Evolutionary conservation across 2,329 filamentous ascomycete species (phyloP).

Genomic region (Tolypocladium guangdongense): DNA sequence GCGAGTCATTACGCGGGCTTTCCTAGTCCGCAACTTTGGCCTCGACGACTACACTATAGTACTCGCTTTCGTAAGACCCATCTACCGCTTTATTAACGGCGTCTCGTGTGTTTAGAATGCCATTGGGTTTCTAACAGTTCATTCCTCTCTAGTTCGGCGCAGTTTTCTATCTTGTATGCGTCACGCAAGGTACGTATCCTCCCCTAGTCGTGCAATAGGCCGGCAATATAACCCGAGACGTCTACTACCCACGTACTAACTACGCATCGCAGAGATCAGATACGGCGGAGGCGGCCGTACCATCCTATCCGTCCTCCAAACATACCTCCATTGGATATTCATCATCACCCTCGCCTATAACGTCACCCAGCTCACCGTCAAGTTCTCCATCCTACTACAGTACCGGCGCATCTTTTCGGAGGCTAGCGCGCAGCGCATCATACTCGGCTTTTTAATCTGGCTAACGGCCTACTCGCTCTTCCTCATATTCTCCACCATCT

Average conservation of each 20-base stretch:
- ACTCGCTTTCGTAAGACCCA: conserved; percentile 5
- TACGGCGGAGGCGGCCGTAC: conserved; percentile 12
- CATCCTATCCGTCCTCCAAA: conserved; percentile 3
- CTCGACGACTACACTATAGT: conserved; percentile 4
- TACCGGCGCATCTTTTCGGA: conserved; percentile 15
- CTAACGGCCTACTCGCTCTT: conserved; percentile 11
- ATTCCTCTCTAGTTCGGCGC: conserved; percentile 7
- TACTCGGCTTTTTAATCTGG: conserved; percentile 11
- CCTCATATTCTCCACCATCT: conserved; percentile 9
- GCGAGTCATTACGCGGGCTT: conserved; percentile 5
- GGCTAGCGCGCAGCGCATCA: conserved; percentile 9
- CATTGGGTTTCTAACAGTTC: not conserved
- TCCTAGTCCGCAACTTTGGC: not conserved
- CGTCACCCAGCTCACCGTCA: conserved; percentile 13
- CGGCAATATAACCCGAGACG: no score
- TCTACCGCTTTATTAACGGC: not conserved
- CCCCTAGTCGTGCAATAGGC: not conserved
- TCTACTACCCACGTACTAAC: not conserved
- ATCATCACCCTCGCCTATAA: conserved; percentile 14
- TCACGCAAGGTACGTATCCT: conserved; percentile 8
- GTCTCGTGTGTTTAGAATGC: no score
- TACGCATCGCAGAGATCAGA: conserved; percentile 8
- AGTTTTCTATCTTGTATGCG: conserved; percentile 7
- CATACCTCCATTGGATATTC: conserved; percentile 11
- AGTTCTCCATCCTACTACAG: conserved; percentile 17